Percentiles rank a stretch among this genome's conserved stretches.
phyloP scores from a whole-genome alignment of 768 basidiomycete genomes.

The Gloeopeniophorella convolvens region DNA sequence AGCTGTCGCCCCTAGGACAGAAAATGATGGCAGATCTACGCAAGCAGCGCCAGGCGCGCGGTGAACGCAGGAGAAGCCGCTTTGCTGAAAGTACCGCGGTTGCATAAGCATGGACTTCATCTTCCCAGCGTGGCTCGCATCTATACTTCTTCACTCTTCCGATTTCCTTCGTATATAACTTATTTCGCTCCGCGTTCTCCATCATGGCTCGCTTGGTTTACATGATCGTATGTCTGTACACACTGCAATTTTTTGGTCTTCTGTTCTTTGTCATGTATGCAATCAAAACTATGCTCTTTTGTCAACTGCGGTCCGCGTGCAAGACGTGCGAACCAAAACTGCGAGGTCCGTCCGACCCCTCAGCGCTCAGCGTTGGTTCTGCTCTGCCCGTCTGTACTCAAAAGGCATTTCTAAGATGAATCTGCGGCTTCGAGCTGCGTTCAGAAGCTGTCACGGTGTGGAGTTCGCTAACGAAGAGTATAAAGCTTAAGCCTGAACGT shows the following conservation, averaged over 20 bases:
- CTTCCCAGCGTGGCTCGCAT: background rate
- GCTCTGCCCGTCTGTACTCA: too few species aligned
- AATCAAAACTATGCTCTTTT: background rate
- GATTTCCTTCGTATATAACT: conserved; percentile 12
- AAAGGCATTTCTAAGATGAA: too few species aligned
- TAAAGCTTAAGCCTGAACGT: too few species aligned
- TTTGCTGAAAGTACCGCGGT: background rate
- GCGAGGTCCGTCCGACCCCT: too few species aligned
- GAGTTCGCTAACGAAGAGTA: too few species aligned
- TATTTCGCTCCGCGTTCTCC: conserved; percentile 7
- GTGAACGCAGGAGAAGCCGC: conserved; percentile 7
- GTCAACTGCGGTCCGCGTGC: too few species aligned
- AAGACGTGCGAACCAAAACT: too few species aligned
- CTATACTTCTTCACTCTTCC: background rate
- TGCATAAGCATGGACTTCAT: too few species aligned
- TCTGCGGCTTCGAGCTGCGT: too few species aligned
- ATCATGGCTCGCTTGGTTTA: background rate
- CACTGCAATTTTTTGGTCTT: background rate
- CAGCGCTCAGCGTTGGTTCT: too few species aligned
- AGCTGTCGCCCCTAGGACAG: conserved; percentile 61
- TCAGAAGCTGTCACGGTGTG: too few species aligned
- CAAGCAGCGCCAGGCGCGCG: conserved; percentile 28
- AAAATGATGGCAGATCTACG: conserved; percentile 64
- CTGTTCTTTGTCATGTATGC: background rate
- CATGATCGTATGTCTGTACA: background rate